Base-by-base conservation (phyloP, 371 early-diverging fungal genomes). In the Lichtheimia corymbifera region DNA sequence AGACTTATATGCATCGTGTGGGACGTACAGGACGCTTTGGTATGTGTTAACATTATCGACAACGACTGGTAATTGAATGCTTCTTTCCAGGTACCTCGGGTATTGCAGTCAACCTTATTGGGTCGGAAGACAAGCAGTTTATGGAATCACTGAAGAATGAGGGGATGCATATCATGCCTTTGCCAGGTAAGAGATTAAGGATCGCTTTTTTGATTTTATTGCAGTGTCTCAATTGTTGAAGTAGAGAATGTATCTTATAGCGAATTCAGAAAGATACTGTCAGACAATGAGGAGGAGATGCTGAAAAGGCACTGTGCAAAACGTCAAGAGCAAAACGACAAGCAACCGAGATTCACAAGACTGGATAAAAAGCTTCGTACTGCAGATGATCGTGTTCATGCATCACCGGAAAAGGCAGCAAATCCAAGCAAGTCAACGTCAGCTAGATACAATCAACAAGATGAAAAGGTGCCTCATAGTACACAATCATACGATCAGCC, bases 21-120 rank as follows among this genome's bases (percentile, higher is more conserved):
- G 99, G 99, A n/a, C 90, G 99, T 59, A 97, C 99, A 9, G 99
- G 99, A 4, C 88, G 99, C 61, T 99, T 96, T 74, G 99, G 99
- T 76, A 73, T 50, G 11, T 22, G 18, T 12, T n/a, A 0, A 25
- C 13, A 12, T 25, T 20, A 3, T 14, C 0, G 20, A 17, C 2
- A 53, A 20, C 12, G 13, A 24, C 0, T 41, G 14, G 22, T 40
- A 14, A n/a, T 18, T n/a, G 49, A 11, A 42, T 12, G 28, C 20
- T 49, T 18, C 15, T 25, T 53, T 13, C 27, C 47, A 78, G 78
- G 78, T 17, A 79, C 77, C 5, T 79, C 80, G n/a, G 79, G 79
- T 7, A 74, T 79, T 62, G 79, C 79, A 20, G 56, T 79, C 27
- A 79, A 74, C 54, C 53, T 79, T 13, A 51, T 70, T 40, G 74